These are phyloP conservation scores for Waltergamsia citrina DNA, from an alignment of 2,329 filamentous ascomycete species.

Conservation along the genomic window DNA sequence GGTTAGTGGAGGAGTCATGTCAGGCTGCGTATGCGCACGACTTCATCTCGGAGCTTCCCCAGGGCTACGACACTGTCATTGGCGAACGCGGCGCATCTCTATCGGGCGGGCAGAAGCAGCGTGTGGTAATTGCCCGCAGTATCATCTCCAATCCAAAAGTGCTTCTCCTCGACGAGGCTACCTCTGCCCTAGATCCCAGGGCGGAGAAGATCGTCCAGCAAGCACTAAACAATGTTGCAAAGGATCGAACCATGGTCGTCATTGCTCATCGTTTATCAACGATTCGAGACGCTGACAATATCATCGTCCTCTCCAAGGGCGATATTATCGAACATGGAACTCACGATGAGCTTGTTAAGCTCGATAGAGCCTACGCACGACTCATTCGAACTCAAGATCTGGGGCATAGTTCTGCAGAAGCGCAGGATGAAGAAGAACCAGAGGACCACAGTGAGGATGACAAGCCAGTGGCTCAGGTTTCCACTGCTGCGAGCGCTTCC, in stretches of 20 bases:
- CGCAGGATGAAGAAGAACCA: constrained; percentile 7
- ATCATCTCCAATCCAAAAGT: constrained; percentile 56
- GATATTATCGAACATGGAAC: constrained; percentile 51
- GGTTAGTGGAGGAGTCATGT: constrained; percentile 36
- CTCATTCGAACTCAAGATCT: constrained; percentile 75
- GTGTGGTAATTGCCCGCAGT: constrained; percentile 56
- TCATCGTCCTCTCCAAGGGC: constrained; percentile 54
- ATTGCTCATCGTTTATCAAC: constrained; percentile 55
- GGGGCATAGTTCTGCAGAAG: neutral
- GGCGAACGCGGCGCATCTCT: constrained; percentile 57
- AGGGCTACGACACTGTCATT: constrained; percentile 51
- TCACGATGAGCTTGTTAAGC: constrained; percentile 45
- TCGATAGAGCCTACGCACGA: constrained; percentile 65
- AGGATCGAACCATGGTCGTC: constrained; percentile 53
- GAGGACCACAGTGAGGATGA: constrained; percentile 3
- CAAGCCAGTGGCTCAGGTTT: neutral
- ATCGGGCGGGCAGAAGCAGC: constrained; percentile 58
- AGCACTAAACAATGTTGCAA: constrained; percentile 42
- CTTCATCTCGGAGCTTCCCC: constrained; percentile 39
- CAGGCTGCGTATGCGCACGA: constrained; percentile 41
- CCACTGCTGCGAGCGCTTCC: neutral
- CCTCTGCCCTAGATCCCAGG: constrained; percentile 42
- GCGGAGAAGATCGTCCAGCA: constrained; percentile 43
- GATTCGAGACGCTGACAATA: constrained; percentile 53
- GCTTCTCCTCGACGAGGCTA: constrained; percentile 61